Evolutionary conservation across 2,329 filamentous ascomycete genomes (phyloP).

Genomic region (Endocalyx cinctus): DNA sequence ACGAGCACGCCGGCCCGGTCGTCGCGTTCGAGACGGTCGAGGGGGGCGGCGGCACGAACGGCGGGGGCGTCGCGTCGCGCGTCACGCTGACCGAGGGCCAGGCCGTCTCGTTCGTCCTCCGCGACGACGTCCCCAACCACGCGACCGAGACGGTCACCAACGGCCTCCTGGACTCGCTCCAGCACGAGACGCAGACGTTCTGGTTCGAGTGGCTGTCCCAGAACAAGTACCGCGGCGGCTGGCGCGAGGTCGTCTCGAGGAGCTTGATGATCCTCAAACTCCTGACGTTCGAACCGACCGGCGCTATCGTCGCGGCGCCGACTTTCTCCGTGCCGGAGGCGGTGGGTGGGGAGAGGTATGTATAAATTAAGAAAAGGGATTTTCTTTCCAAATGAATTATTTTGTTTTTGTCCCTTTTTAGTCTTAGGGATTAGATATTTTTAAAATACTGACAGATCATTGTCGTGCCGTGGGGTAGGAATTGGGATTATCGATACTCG

Average conservation of each 20-base stretch:
- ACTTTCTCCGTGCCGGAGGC: slow-evolving; percentile 76
- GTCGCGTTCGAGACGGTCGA: slow-evolving; percentile 52
- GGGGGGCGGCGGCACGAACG: slow-evolving; percentile 46
- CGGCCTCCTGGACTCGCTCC: slow-evolving; percentile 53
- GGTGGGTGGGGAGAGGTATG: slow-evolving; percentile 55
- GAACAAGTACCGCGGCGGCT: slow-evolving; percentile 66
- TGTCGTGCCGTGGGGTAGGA: too few relatives aligned
- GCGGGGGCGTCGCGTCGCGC: slow-evolving; percentile 58
- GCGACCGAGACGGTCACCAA: slow-evolving; percentile 55
- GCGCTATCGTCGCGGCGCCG: slow-evolving; percentile 70
- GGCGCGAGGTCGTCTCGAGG: slow-evolving; percentile 65
- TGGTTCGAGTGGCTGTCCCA: slow-evolving; percentile 72
- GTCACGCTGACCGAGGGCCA: slow-evolving; percentile 62
- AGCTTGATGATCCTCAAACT: slow-evolving; percentile 73
- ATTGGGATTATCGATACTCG: slow-evolving; percentile 71
- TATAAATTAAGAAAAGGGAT: too few relatives aligned
- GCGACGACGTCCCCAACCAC: slow-evolving; percentile 56
- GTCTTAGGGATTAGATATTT: too few relatives aligned
- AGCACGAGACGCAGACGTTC: slow-evolving; percentile 65
- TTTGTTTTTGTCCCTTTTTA: too few relatives aligned
- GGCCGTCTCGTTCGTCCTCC: slow-evolving; percentile 63
- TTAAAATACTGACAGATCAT: too few relatives aligned
- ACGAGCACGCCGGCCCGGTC: too few relatives aligned
- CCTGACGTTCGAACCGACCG: slow-evolving; percentile 73
- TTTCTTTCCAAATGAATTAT: too few relatives aligned